Percentiles rank a stretch among this genome's conserved stretches.
Conservation (phyloP, 2,329 filamentous ascomycete species). For the Colletotrichum spaethianum region DNA sequence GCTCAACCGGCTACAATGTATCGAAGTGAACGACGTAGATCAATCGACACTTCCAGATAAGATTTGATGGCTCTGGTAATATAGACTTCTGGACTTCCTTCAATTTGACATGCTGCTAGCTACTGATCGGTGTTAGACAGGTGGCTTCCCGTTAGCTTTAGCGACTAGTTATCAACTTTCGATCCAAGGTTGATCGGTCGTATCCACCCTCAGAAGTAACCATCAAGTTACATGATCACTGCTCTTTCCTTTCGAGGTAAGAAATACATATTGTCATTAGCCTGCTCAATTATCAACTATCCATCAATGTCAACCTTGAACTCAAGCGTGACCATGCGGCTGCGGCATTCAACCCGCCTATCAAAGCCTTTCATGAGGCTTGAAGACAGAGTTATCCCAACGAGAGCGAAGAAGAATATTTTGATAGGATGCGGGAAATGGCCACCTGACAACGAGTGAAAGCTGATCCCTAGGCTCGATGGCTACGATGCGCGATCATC, state of each 20-base stretch:
- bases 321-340: too few species aligned
- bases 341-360: too few species aligned
- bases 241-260: background rate
- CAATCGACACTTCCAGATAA: background rate
- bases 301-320: too few species aligned
- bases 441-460: too few species aligned
- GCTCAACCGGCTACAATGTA: background rate
- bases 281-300: too few species aligned
- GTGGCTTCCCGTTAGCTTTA: background rate
- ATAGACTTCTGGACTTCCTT: background rate
- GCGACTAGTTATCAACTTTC: background rate
- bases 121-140: background rate
- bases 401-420: too few species aligned
- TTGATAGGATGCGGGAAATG: too few species aligned
- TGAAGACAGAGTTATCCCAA: too few species aligned
- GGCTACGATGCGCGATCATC: conserved; percentile 1
- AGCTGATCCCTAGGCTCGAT: background rate
- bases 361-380: too few species aligned
- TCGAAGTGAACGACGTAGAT: background rate
- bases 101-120: background rate
- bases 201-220: background rate
- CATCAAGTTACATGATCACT: background rate
- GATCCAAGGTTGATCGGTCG: background rate
- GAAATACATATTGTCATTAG: background rate
- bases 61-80: background rate